Percentiles rank a stretch among this genome's conserved stretches.
Evolutionary conservation across 108 stramenopile species (phyloP).

Genomic region (Cyclostephanos invisitatus): DNA sequence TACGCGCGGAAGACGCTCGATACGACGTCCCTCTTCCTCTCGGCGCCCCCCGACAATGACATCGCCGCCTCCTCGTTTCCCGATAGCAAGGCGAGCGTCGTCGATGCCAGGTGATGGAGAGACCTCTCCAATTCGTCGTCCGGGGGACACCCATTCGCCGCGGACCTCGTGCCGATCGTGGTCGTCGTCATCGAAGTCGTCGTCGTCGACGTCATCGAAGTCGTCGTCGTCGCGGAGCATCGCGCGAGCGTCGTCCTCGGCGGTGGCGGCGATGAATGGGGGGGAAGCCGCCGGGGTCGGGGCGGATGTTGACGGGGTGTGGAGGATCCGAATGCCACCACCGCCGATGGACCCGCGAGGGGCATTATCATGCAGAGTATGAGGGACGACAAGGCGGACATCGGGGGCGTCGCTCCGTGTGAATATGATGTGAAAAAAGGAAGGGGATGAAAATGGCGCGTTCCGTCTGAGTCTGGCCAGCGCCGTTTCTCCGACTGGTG

Average conservation of each 20-base stretch:
- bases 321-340: not conserved
- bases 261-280: not conserved
- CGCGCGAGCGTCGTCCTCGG: not conserved
- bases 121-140: constrained; percentile 31
- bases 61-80: constrained; percentile 52
- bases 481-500: too few species aligned
- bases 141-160: too few species aligned
- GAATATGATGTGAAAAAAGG: not conserved
- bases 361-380: not conserved
- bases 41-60: constrained; percentile 38
- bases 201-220: not conserved
- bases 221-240: not conserved
- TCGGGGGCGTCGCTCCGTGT: not conserved
- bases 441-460: too few species aligned
- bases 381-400: not conserved
- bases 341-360: not conserved
- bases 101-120: constrained; percentile 44
- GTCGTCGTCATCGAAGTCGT: not conserved
- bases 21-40: constrained; percentile 33
- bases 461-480: too few species aligned
- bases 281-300: not conserved
- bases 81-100: constrained; percentile 49
- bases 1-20: constrained; percentile 46
- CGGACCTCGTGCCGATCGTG: not conserved
- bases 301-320: too few species aligned